Base-by-base conservation (phyloP, 73 alveolate species). In the Paramecium pentaurelia region DNA sequence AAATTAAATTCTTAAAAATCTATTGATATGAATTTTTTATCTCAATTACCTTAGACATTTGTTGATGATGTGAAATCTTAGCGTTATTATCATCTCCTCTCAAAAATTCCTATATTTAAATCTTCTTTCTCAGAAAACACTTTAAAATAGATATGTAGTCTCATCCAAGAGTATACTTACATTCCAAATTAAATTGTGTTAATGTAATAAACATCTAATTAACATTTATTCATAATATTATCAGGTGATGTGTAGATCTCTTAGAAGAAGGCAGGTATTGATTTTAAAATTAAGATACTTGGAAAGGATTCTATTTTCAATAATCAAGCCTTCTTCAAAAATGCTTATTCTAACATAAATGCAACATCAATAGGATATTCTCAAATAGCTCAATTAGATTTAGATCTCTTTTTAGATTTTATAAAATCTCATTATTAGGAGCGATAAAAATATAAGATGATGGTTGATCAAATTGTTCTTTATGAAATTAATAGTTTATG, bases 361-460 rank as follows among this genome's bases (percentile, higher is more conserved):
- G 90, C 90, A 22, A 28, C 40, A 9, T 42, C 60, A 14, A 42
- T 77, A 38, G 71, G 73, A 25, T 77, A 77, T 18, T 77, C 60
- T 38, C 34, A 45, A 42, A 25, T 77, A 42, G 49, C 49, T 32
- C 14, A 42, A 36, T 38, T 77, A 36, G 90, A 77, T 45, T 42
- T 42, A 9, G 75, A 40, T 4, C 8, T 4, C 5, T 77, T 77
- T 32, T n/a, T 14, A 10, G 71, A 77, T 7, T 28, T 5, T 16
- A 28, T 77, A 45, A 36, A 28, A 22, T 14, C 40, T 16, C 40
- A 28, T 77, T 22, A 38, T 77, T 20, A 28, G 20, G 90, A 77
- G 8, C 42, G 90, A 42, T 77, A 77, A 42, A 77, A 45, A 42
- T 77, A 42, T 77, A 38, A 77, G 12, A 77, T 77, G 90, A 42